phyloP scores from a whole-genome alignment of 148 eudicot species.

The Dysphania ambrosioides region DNA sequence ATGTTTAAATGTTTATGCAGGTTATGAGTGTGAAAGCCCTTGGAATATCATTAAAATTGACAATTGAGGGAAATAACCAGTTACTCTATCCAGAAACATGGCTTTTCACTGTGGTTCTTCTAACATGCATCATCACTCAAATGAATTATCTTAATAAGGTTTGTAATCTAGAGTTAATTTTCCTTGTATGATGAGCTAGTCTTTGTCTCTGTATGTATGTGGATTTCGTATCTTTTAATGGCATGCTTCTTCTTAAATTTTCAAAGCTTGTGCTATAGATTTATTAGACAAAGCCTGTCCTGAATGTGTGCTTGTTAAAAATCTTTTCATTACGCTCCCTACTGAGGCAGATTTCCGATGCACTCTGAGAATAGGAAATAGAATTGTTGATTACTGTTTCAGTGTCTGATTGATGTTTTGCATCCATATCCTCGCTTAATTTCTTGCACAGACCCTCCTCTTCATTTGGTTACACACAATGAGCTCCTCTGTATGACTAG shows the following conservation, averaged over 20 bases:
- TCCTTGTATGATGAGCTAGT: not conserved
- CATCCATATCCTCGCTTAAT: not conserved
- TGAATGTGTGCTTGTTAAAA: not conserved
- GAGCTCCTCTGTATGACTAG: not conserved
- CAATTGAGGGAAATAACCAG: slow-evolving; percentile 67
- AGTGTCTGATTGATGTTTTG: not conserved
- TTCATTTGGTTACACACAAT: not conserved
- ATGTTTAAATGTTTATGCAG: slow-evolving; percentile 28
- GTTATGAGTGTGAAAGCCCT: slow-evolving; percentile 80
- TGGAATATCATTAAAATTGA: slow-evolving; percentile 62
- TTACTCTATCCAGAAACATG: slow-evolving; percentile 60
- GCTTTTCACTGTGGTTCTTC: slow-evolving; percentile 54
- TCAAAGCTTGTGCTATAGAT: not conserved
- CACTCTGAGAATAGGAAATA: not conserved
- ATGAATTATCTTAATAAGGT: slow-evolving; percentile 78
- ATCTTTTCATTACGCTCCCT: not conserved
- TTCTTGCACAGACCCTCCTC: not conserved
- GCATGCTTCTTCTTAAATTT: not conserved
- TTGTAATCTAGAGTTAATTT: slow-evolving; percentile 10
- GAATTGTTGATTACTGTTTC: not conserved
- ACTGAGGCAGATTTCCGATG: not conserved
- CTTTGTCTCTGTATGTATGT: not conserved
- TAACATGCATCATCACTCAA: slow-evolving; percentile 52
- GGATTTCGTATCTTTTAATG: not conserved
- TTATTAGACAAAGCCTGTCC: no score